Conservation (phyloP, 148 eudicot genomes). For the Rhododendron williamsianum region DNA sequence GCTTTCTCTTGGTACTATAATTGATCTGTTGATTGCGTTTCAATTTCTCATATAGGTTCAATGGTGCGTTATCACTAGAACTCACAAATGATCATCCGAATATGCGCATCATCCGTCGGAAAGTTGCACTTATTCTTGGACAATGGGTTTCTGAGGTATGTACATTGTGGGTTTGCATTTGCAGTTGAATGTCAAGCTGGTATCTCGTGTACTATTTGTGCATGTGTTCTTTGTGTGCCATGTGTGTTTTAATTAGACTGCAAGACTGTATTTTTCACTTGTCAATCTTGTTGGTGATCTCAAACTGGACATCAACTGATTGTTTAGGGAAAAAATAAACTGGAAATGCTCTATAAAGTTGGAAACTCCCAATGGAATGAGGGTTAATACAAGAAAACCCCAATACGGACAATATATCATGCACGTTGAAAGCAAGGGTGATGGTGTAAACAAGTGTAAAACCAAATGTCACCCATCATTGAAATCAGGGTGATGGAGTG, state of each 20-base stretch:
- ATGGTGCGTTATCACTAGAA: constrained; percentile 79
- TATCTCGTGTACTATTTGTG: background rate
- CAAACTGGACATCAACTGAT: background rate
- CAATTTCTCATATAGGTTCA: constrained; percentile 51
- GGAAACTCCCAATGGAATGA: background rate
- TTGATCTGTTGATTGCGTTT: background rate
- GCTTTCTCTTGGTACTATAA: background rate
- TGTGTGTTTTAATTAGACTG: background rate
- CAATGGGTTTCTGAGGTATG: constrained; percentile 99
- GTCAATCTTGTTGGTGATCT: background rate
- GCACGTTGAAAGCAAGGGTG: background rate
- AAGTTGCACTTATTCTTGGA: constrained; percentile 92
- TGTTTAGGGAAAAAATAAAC: background rate
- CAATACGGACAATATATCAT: background rate
- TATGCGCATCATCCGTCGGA: constrained; percentile 85
- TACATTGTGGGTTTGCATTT: background rate
- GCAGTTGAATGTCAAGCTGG: background rate
- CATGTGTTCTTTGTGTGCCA: background rate
- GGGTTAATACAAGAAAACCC: background rate
- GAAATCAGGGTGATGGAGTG: too few species aligned
- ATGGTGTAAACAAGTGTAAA: too few species aligned
- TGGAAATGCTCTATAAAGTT: background rate
- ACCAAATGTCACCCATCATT: too few species aligned
- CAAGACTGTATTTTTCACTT: background rate
- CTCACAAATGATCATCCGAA: constrained; percentile 90